Evolutionary conservation across 805 yeast species (phyloP), one percentile per base, ranked within the genome.

Genomic region (Candida oleophila): DNA sequence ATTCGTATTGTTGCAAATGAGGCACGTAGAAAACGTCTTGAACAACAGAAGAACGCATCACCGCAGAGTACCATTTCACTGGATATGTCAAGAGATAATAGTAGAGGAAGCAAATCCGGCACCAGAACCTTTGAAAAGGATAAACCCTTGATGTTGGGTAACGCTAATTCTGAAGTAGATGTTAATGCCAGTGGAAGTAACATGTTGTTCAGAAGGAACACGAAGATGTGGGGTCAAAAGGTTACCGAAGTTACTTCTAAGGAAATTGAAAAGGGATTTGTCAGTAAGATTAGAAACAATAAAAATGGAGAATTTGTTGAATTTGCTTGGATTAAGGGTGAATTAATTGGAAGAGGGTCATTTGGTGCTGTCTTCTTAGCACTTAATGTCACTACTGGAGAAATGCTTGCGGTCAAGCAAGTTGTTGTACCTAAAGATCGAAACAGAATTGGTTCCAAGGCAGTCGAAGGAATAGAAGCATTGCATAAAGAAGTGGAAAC

Each of bases 281-380:
- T 85, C 21, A 84, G 85, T 55, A 82, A 82, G 53, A 65, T 87
- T 44, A 76, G 81, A 45, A 85, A 79, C 57, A 78, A 78, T 30
- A 78, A 76, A 45, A 62, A 65, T 41, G 94, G 91, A 12, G 80
- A 82, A 43, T 78, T 80, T 60, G 87, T 82, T 57, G 96, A 91
- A 65, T 92, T 90, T 69, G 95, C 95, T 0, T 94, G 99, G 99
- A 86, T 95, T 42, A 89, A 89, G 61, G 99, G 99, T 75, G 97
- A 91, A 59, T 73, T 94, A 51, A 89, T 94, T 48, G 99, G 99
- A 0, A 82, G 89, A 48, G 99, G 99, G 0, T 91, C 97, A 1
- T 94, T 91, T 72, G 99, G 99, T 8, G 84, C 88, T 33, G 99
- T 94, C 1, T 92, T 78, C 60, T 73, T 94, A 46, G 97, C 96